Evolutionary conservation across 768 basidiomycete species (phyloP).

Genomic region (Dendrothele bispora): DNA sequence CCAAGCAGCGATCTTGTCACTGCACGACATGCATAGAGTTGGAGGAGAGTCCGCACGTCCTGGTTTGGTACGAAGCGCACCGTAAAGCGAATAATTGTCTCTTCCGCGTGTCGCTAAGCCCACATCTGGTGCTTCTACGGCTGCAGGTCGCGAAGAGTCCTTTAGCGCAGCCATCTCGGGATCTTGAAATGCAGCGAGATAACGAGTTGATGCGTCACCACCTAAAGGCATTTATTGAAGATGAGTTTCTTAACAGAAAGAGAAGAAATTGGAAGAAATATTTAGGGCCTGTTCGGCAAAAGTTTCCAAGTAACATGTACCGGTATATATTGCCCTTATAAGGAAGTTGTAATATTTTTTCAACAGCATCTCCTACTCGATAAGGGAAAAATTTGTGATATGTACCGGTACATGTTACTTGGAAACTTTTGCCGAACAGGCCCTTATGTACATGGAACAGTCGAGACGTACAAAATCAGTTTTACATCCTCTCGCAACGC

Average conservation of each 20-base stretch:
- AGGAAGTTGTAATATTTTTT: too few relatives aligned
- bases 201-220: constrained; percentile 86
- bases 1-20: constrained; percentile 93
- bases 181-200: constrained; percentile 75
- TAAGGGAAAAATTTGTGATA: too few relatives aligned
- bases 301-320: too few relatives aligned
- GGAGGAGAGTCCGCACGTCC: constrained; percentile 87
- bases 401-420: too few relatives aligned
- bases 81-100: constrained; percentile 71
- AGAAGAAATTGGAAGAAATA: too few relatives aligned
- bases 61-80: constrained; percentile 89
- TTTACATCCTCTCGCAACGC: constrained; percentile 44
- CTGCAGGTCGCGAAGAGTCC: constrained; percentile 42
- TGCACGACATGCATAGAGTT: constrained; percentile 88
- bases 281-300: too few relatives aligned
- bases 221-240: constrained; percentile 47
- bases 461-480: constrained; percentile 73
- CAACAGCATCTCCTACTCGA: too few relatives aligned
- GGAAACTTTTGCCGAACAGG: constrained; percentile 4
- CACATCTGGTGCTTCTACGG: constrained; percentile 27
- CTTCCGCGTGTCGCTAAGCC: constrained; percentile 67
- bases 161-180: constrained; percentile 71
- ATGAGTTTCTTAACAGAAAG: too few relatives aligned
- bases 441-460: constrained; percentile 45
- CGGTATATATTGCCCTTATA: too few relatives aligned